phyloP scores from a whole-genome alignment of 83 land plant genomes.

The Thuja plicata region DNA sequence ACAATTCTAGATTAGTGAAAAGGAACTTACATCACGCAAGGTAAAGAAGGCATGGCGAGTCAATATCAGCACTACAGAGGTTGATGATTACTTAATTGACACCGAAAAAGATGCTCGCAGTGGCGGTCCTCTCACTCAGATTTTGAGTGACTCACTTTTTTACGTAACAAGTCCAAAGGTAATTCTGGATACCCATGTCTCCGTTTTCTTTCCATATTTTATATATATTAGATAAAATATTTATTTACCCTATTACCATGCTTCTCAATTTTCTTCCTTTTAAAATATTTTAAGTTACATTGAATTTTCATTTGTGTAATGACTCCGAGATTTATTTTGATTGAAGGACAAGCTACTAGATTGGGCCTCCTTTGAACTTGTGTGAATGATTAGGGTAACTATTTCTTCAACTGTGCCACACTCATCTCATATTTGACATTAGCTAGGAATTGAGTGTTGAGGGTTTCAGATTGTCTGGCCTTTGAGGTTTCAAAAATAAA shows the following conservation, averaged over 20 bases:
- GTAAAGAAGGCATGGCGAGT: conserved; percentile 88
- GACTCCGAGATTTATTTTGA: not conserved
- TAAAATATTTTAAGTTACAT: too few species aligned
- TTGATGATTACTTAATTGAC: conserved; percentile 57
- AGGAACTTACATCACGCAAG: conserved; percentile 67
- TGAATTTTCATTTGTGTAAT: not conserved
- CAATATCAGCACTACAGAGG: conserved; percentile 70
- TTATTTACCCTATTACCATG: not conserved
- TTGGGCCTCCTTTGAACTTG: too few species aligned
- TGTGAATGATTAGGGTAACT: not conserved
- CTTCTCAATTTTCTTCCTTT: not conserved
- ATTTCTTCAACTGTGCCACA: too few species aligned
- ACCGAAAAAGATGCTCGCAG: conserved; percentile 72
- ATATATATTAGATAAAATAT: not conserved
- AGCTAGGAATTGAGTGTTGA: too few species aligned
- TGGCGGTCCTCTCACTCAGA: conserved; percentile 42
- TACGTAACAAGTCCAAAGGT: conserved; percentile 52
- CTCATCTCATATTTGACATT: too few species aligned
- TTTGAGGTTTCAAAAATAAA: too few species aligned
- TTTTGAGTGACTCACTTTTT: conserved; percentile 63
- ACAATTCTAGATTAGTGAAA: too few species aligned
- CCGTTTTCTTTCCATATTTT: not conserved
- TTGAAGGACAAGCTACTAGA: not conserved
- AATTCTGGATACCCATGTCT: not conserved
- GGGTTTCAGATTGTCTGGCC: too few species aligned